Conservation (phyloP, 1,284 basidiomycete genomes). For the Microbotryum lychnidis-dioicae region DNA sequence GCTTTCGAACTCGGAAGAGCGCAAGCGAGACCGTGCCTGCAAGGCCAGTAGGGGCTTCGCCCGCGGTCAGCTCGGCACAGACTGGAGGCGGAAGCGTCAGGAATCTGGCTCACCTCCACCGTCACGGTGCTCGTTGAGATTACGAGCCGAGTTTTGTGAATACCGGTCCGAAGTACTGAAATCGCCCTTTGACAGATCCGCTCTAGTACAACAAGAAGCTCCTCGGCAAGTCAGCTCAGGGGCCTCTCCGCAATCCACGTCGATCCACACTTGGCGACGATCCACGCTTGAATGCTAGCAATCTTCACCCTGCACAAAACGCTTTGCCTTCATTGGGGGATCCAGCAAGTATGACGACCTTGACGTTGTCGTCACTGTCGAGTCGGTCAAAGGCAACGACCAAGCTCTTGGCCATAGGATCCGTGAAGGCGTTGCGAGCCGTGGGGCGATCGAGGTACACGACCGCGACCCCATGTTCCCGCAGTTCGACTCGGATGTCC, state of each 20-base stretch:
- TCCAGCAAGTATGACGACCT: slow-evolving; percentile 6
- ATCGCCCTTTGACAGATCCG: slow-evolving; percentile 6
- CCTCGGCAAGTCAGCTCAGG: not conserved
- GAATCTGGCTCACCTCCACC: too few relatives aligned
- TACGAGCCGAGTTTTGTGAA: not conserved
- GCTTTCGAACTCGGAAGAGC: slow-evolving; percentile 2
- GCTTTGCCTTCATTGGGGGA: slow-evolving; percentile 2
- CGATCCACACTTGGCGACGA: not conserved
- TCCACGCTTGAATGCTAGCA: not conserved
- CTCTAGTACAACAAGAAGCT: not conserved
- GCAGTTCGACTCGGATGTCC: slow-evolving; percentile 1
- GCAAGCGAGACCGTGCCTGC: slow-evolving; percentile 5
- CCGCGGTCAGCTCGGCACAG: not conserved
- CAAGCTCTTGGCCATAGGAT: slow-evolving; percentile 2
- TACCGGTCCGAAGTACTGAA: not conserved
- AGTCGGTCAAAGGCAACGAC: slow-evolving; percentile 1
- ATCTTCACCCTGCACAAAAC: slow-evolving; percentile 10
- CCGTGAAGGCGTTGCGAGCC: slow-evolving; percentile 8
- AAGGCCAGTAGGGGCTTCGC: not conserved
- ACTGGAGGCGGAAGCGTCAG: not conserved
- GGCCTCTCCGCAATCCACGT: not conserved
- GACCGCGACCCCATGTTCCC: not conserved
- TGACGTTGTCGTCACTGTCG: slow-evolving; percentile 8
- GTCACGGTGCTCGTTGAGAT: slow-evolving; percentile 1
- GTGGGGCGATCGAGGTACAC: slow-evolving; percentile 7